A percentile compares a stretch with the other conserved stretches of the same genome.
These are phyloP conservation scores for Calonectria hongkongensis DNA, from an alignment of 2,329 filamentous ascomycete species.

Conservation along the genomic window DNA sequence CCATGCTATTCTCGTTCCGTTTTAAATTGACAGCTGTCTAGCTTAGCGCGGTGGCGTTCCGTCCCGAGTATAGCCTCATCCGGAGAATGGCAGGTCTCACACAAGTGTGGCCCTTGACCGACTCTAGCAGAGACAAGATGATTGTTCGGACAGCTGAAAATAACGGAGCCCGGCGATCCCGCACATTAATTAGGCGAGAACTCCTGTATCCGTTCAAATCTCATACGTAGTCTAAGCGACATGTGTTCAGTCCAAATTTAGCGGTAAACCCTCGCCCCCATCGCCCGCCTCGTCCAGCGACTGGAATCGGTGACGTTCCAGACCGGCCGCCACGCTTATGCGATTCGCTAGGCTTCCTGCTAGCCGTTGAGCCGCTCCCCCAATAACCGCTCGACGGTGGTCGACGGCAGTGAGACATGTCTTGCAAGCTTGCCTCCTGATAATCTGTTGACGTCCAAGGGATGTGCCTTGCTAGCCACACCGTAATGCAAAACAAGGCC, in stretches of 20 bases:
- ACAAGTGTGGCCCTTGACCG: not conserved
- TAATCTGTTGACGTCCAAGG: not conserved
- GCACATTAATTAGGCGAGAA: not conserved
- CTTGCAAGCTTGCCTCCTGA: not conserved
- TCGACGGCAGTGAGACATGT: not conserved
- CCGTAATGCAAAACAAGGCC: too few species aligned
- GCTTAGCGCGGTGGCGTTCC: slow-evolving; percentile 14
- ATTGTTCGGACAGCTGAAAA: not conserved
- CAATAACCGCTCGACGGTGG: not conserved
- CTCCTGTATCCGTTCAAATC: not conserved
- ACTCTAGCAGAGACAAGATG: not conserved
- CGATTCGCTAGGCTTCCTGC: not conserved
- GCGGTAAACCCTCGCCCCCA: not conserved
- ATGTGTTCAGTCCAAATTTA: slow-evolving; percentile 9
- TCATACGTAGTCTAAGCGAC: not conserved
- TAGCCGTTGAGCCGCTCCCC: not conserved
- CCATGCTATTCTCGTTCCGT: not conserved
- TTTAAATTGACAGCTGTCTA: slow-evolving; percentile 8
- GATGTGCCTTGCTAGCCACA: not conserved
- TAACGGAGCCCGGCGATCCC: slow-evolving; percentile 1
- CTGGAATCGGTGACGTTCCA: slow-evolving; percentile 20
- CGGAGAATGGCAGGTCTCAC: slow-evolving; percentile 6
- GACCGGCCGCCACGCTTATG: slow-evolving; percentile 2
- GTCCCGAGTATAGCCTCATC: slow-evolving; percentile 13
- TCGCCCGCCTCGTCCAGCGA: not conserved